A percentile compares a stretch with the other conserved stretches of the same genome.
These are phyloP conservation scores for Tilletia walkeri DNA, from an alignment of 1,284 basidiomycete genomes.

Conservation along the genomic window DNA sequence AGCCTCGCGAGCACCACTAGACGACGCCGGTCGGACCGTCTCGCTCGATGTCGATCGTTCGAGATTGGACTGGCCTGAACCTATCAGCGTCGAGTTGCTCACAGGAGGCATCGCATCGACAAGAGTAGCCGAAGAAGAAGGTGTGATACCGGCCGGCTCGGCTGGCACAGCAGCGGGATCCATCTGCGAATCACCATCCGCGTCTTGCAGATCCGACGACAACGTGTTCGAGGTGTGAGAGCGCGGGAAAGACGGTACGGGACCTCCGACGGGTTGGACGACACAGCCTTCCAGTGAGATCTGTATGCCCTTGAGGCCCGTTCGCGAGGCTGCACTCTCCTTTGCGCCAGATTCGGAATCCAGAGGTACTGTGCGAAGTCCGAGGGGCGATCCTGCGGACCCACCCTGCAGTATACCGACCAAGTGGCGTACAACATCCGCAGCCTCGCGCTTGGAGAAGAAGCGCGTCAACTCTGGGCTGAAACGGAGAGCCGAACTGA, in stretches of 20 bases:
- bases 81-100: too few species aligned
- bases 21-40: not conserved
- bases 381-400: slow-evolving; percentile 30
- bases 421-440: slow-evolving; percentile 31
- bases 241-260: not conserved
- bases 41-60: not conserved
- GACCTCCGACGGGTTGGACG: not conserved
- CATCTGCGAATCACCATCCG: slow-evolving; percentile 11
- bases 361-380: not conserved
- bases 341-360: not conserved
- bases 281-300: slow-evolving; percentile 10
- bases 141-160: not conserved
- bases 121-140: not conserved
- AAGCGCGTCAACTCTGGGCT: slow-evolving; percentile 52
- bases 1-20: not conserved
- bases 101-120: not conserved
- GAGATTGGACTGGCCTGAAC: not conserved
- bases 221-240: not conserved
- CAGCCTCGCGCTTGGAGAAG: slow-evolving; percentile 38
- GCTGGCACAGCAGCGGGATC: not conserved
- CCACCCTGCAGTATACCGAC: slow-evolving; percentile 29
- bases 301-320: slow-evolving; percentile 5
- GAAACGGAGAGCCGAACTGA: slow-evolving; percentile 28
- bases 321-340: not conserved
- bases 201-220: not conserved